Evolutionary conservation across 305 asterid species (phyloP), one percentile per base, ranked within the genome.

Genomic region (Euphrasia arctica): DNA sequence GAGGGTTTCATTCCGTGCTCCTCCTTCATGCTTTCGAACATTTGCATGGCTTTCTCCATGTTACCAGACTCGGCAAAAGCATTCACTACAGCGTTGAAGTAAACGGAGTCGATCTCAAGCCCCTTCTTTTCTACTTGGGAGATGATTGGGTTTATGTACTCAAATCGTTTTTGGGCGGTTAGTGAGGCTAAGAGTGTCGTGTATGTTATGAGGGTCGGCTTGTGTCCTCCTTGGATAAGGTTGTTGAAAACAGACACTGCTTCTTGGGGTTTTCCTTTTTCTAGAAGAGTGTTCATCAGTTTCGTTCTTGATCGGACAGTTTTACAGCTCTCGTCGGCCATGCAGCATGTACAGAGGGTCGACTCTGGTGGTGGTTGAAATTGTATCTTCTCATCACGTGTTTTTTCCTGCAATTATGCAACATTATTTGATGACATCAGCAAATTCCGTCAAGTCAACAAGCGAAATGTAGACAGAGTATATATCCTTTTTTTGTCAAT

Each of bases 11-110:
- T 77, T 52, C 93, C 87, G 2, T 74, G 60, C 59, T 75, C 77
- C 59, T 75, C 77, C 79, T 84, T 82, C 95, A 89, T 86, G 75
- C 72, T 71, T 10, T 68, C 70, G 57, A 89, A 70, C 58, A 76
- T 62, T 70, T 80, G 78, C 80, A 81, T 71, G 68, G 96, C 92
- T 70, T 83, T 88, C 61, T 82, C 83, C 89, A 86, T 83, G 72
- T 89, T 78, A 60, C 95, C 90, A 10, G 89, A 81, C 80, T 86
- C 90, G 11, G 96, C 73, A 71, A 81, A 84, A 1, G 96, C 90
- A 75, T 89, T 80, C 47, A 89, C 80, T 11, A 77, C 86, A 15
- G 92, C 90, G 25, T 84, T 84, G 60, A 79, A 82, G 80, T 84
- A 89, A 45, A 84, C 76, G 3, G 84, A 81, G 72, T 89, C 92